phyloP scores from a whole-genome alignment of 1,139 yeast genomes.

The Saccharomyces hybrid region DNA sequence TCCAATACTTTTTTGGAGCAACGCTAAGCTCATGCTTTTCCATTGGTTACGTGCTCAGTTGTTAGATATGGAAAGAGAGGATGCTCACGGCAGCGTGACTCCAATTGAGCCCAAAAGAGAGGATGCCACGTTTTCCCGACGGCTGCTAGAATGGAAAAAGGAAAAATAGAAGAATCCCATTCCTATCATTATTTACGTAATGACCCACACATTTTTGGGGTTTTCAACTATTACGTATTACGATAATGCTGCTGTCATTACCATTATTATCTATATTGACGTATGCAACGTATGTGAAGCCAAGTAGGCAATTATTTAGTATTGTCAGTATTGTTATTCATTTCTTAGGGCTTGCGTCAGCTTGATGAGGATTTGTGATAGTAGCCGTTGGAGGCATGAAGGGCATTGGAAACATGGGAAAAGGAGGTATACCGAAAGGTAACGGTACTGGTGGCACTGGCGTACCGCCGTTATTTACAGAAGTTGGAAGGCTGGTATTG shows the following conservation, averaged over 20 bases:
- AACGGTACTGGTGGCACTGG: constrained; percentile 17
- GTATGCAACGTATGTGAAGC: background rate
- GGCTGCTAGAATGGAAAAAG: background rate
- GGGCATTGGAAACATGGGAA: constrained; percentile 25
- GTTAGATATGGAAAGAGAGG: background rate
- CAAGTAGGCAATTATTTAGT: background rate
- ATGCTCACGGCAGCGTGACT: background rate
- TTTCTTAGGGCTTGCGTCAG: background rate
- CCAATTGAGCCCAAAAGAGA: background rate
- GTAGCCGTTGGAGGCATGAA: constrained; percentile 13
- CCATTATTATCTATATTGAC: background rate
- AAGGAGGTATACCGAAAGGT: constrained; percentile 22
- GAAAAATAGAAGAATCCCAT: background rate
- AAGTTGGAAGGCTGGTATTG: constrained; percentile 1
- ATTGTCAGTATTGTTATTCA: background rate
- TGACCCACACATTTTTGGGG: background rate
- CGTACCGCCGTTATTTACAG: constrained; percentile 9
- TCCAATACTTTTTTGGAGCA: background rate
- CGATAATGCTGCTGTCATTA: background rate
- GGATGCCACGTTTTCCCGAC: background rate
- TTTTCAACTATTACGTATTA: background rate
- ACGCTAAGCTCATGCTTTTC: background rate
- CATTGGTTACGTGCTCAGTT: background rate
- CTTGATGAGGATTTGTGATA: background rate
- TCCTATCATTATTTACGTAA: background rate